These are phyloP conservation scores for Metarhizium sp. DNA, from an alignment of 2,329 filamentous ascomycete genomes.

Conservation along the genomic window DNA sequence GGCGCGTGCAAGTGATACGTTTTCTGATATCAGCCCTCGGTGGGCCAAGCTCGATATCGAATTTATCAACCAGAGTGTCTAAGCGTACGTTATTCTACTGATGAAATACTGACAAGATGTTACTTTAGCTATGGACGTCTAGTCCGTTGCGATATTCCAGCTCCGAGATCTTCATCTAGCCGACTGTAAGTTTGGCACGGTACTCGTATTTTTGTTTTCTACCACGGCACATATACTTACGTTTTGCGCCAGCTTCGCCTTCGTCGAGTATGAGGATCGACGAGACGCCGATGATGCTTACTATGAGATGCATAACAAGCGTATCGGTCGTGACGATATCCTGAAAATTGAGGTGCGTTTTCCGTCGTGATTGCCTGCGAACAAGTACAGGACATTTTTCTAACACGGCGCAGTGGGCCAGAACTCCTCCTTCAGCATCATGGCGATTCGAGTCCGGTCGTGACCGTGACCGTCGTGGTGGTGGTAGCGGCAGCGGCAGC, in stretches of 20 bases:
- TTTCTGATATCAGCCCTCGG: conserved; percentile 6
- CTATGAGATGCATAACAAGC: conserved; percentile 99
- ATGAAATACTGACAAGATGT: conserved; percentile 19
- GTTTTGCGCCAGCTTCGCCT: conserved; percentile 62
- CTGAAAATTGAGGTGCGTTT: conserved; percentile 87
- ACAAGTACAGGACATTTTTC: not conserved
- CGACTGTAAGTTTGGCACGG: conserved; percentile 65
- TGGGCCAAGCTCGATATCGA: conserved; percentile 1
- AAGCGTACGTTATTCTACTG: conserved; percentile 5
- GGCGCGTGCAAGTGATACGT: conserved; percentile 9
- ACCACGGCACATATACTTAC: conserved; percentile 1
- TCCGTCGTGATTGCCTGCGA: not conserved
- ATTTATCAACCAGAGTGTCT: not conserved
- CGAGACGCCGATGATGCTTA: conserved; percentile 98
- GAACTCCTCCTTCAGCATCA: conserved; percentile 92
- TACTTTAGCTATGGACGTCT: conserved; percentile 80
- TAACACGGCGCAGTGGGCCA: conserved; percentile 68
- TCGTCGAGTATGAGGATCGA: conserved; percentile 97
- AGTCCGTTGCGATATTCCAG: conserved; percentile 96
- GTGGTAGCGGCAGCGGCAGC: conserved; percentile 7
- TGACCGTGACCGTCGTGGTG: conserved; percentile 55
- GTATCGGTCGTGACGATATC: conserved; percentile 87
- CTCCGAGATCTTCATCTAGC: conserved; percentile 85
- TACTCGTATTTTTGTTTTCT: not conserved
- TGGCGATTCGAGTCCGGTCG: conserved; percentile 96